A percentile compares a stretch with the other conserved stretches of the same genome.
These are phyloP conservation scores for Gossypium davidsonii DNA, from an alignment of 441 rosid species.

Conservation along the genomic window DNA sequence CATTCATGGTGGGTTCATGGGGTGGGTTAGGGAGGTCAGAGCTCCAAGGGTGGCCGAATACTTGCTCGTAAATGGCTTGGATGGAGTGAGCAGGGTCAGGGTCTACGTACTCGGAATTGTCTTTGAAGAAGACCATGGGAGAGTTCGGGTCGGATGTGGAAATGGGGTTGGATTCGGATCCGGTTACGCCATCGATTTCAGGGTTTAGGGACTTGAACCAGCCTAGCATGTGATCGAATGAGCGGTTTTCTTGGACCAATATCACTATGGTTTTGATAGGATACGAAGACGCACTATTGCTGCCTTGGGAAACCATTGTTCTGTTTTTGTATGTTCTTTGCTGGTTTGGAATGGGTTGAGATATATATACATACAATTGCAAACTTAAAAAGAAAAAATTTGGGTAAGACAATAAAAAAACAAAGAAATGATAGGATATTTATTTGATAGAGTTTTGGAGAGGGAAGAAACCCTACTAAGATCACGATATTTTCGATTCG, in stretches of 20 bases:
- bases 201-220: conserved; percentile 72
- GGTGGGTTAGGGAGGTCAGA: conserved; percentile 24
- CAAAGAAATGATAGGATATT: neutral
- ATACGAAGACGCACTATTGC: conserved; percentile 19
- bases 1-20: conserved; percentile 54
- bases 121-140: conserved; percentile 33
- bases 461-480: neutral
- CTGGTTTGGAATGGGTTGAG: neutral
- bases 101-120: conserved; percentile 57
- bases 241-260: conserved; percentile 80
- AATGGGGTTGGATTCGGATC: conserved; percentile 65
- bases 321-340: neutral
- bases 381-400: neutral
- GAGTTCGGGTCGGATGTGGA: conserved; percentile 56
- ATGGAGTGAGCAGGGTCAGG: conserved; percentile 89
- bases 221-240: conserved; percentile 86
- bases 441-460: neutral
- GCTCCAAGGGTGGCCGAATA: conserved; percentile 60
- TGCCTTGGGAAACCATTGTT: conserved; percentile 7
- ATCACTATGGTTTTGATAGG: conserved; percentile 82
- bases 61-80: conserved; percentile 83
- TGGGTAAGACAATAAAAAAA: neutral
- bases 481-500: neutral
- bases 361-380: neutral
- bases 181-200: conserved; percentile 69